Conservation (phyloP, 805 yeast genomes). For the Huiozyma naganishii region DNA sequence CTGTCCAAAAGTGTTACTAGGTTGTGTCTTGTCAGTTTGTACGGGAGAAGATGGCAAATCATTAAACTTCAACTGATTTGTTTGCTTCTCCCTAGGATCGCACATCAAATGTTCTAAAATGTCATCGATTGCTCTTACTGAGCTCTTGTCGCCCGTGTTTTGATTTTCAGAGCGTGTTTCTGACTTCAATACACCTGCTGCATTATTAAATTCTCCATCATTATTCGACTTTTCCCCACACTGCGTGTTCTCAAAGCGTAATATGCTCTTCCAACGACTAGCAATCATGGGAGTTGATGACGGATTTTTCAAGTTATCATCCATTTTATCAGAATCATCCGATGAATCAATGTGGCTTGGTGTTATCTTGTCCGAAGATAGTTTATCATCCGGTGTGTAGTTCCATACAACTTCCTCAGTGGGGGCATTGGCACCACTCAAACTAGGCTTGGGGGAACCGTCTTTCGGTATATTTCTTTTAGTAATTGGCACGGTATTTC, state of each 20-base stretch:
- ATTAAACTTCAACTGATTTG: conserved; percentile 1
- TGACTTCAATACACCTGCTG: no score
- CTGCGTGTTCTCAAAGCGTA: conserved; percentile 10
- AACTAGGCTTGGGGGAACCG: not conserved
- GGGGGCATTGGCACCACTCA: conserved; percentile 6
- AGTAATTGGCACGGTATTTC: not conserved
- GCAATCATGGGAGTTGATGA: conserved; percentile 26
- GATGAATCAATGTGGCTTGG: conserved; percentile 12
- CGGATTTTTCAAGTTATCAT: conserved; percentile 10
- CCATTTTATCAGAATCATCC: conserved; percentile 7
- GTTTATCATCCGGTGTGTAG: conserved; percentile 17
- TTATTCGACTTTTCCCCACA: no score
- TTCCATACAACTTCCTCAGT: conserved; percentile 27
- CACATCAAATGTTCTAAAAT: conserved; percentile 22
- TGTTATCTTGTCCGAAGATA: conserved; percentile 6
- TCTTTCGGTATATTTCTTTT: not conserved
- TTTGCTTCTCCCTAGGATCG: conserved; percentile 8
- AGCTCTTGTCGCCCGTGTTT: conserved; percentile 1
- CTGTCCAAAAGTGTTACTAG: not conserved
- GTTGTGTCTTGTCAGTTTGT: not conserved
- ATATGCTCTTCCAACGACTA: conserved; percentile 15
- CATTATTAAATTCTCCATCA: no score
- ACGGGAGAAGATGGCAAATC: conserved; percentile 24
- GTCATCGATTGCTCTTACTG: conserved; percentile 23
- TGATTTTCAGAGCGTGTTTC: no score